Evolutionary conservation across 176 grass and related monocot species (phyloP).

Genomic region (Dendrocalamus sinicus): DNA sequence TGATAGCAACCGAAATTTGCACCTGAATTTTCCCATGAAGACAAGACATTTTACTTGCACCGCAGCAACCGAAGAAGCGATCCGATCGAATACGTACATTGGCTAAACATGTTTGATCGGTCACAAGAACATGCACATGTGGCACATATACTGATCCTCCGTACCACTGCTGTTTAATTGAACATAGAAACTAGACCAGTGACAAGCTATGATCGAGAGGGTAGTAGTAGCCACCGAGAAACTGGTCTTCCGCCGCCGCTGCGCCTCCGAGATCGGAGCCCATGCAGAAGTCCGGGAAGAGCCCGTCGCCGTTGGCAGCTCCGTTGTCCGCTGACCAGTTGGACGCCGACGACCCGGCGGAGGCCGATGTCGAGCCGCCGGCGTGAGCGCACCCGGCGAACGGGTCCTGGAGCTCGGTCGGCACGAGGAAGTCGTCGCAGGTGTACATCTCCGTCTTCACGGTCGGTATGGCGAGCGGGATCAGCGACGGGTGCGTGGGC

Average conservation of each 20-base stretch:
- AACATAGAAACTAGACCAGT: constrained; percentile 17
- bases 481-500: constrained; percentile 2
- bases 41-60: background rate
- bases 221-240: constrained; percentile 51
- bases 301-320: background rate
- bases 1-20: background rate
- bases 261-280: constrained; percentile 16
- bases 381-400: background rate
- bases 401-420: constrained; percentile 36
- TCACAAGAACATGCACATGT: constrained; percentile 15
- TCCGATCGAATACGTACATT: background rate
- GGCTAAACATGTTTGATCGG: background rate
- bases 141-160: background rate
- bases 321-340: constrained; percentile 47
- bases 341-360: constrained; percentile 48
- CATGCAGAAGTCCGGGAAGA: constrained; percentile 48
- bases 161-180: background rate
- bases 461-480: constrained; percentile 50
- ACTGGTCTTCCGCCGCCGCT: constrained; percentile 29
- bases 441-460: constrained; percentile 76
- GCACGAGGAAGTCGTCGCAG: constrained; percentile 66
- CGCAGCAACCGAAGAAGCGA: background rate
- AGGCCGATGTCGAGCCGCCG: constrained; percentile 42
- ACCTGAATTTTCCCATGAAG: background rate
- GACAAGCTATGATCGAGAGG: constrained; percentile 52